Base-by-base conservation (phyloP, 106 monocot genomes). In the Acorus calamus region DNA sequence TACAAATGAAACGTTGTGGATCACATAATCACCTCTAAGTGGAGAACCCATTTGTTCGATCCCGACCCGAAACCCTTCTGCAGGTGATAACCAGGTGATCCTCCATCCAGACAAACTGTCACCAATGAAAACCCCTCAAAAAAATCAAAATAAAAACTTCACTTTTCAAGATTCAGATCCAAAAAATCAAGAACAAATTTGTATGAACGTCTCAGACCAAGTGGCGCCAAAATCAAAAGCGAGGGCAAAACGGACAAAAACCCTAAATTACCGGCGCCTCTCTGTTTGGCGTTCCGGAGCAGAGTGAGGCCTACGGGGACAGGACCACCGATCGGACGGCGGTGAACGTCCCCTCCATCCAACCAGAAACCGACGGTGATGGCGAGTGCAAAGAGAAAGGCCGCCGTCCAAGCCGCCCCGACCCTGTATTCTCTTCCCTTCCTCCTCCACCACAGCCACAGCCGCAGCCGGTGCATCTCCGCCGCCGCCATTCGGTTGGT, bases 31-130 rank as follows among this genome's bases (percentile, higher is more conserved):
- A 88, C 93, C 83, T 94, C 93, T 47, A 89, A 52, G 65, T 94
- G 86, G 44, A 94, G 42, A 42, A 94, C 47, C 93, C 93, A 94
- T 11, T 43, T 86, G 43, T 77, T 50, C 6, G 68, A 58, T 5
- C 93, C 93, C 11, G 83, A 67, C 11, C 89, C 89, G 10, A 55
- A 78, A 0, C 93, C 93, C 51, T 69, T 66, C 44, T 77, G 78
- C 7, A 89, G 61, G 70, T 94, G 86, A 70, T 86, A 89, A 48
- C 79, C 89, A 0, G 93, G 86, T 2, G 77, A 51, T 14, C 81
- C 89, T 56, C 89, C 93, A 78, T 94, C 93, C 76, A 94, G 89
- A 65, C 93, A 94, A 79, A 94, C 89, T 94, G 53, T 28, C 28
- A 28, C 28, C 28, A 28, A 28, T 1, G 28, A 28, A 28, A 28